phyloP scores from a whole-genome alignment of 23 red algal species.

The Gracilaria gracilis region DNA sequence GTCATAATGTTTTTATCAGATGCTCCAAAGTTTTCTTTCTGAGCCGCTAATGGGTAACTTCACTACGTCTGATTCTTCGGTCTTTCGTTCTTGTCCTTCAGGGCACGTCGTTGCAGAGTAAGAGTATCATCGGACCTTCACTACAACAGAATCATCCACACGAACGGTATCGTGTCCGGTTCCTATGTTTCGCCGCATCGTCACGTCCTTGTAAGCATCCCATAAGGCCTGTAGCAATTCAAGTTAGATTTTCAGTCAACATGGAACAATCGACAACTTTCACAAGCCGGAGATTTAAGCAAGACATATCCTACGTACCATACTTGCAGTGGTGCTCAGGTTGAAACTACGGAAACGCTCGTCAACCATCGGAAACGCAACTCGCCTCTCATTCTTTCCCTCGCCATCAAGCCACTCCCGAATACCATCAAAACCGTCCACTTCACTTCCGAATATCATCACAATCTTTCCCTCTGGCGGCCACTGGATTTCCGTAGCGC shows the following conservation, averaged over 20 bases:
- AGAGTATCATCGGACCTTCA: neutral
- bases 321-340: constrained; percentile 74
- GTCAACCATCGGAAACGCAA: constrained; percentile 80
- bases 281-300: too few relatives aligned
- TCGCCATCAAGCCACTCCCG: constrained; percentile 46
- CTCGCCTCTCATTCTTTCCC: constrained; percentile 14
- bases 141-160: neutral
- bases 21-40: too few relatives aligned
- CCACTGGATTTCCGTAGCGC: constrained; percentile 62
- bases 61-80: too few relatives aligned
- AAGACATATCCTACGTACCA: constrained; percentile 28
- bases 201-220: constrained; percentile 69
- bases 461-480: constrained; percentile 42
- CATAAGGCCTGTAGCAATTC: constrained; percentile 39
- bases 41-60: too few relatives aligned
- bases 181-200: neutral
- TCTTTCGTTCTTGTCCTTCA: too few relatives aligned
- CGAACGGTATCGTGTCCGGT: neutral
- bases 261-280: neutral
- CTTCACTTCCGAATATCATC: constrained; percentile 71
- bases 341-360: constrained; percentile 73
- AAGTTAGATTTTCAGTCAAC: neutral
- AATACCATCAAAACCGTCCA: constrained; percentile 71
- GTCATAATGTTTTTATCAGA: too few relatives aligned
- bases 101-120: neutral